phyloP scores from a whole-genome alignment of 139 green algal genomes.

The Asterochloris sp. region DNA sequence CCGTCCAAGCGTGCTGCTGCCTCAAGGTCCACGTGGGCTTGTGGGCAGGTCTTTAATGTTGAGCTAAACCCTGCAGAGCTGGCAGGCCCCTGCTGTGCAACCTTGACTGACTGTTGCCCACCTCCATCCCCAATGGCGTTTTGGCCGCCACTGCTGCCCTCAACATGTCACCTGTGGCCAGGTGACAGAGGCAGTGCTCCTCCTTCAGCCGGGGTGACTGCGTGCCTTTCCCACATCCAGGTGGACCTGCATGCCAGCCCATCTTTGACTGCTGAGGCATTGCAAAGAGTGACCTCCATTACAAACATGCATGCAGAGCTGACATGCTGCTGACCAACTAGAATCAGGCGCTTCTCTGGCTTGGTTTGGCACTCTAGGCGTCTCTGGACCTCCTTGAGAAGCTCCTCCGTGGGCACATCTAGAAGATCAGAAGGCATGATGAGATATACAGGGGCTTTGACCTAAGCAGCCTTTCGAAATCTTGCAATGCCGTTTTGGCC shows the following conservation, averaged over 20 bases:
- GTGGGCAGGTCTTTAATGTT: neutral
- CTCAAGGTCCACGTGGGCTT: too few species aligned
- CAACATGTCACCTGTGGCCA: constrained; percentile 97
- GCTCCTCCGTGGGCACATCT: constrained; percentile 68
- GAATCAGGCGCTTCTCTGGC: constrained; percentile 91
- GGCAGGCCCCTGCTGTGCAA: neutral
- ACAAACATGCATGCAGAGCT: neutral
- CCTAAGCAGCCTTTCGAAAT: too few species aligned
- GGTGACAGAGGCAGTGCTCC: constrained; percentile 97
- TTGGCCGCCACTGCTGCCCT: constrained; percentile 81
- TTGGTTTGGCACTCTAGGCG: constrained; percentile 92
- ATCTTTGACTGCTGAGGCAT: neutral
- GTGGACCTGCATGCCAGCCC: constrained; percentile 62
- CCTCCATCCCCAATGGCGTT: constrained; percentile 71
- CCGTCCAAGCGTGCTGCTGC: too few species aligned
- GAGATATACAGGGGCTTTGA: too few species aligned
- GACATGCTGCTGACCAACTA: constrained; percentile 70
- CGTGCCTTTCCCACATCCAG: constrained; percentile 89
- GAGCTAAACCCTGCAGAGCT: neutral
- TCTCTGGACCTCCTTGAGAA: constrained; percentile 87
- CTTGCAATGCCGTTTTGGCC: too few species aligned
- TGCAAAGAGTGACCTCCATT: neutral
- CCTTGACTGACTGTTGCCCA: neutral
- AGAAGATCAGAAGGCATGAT: constrained; percentile 46
- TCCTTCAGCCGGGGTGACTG: constrained; percentile 93